Percentiles rank a stretch among this genome's conserved stretches.
Evolutionary conservation across 2,329 filamentous ascomycete species (phyloP).

Genomic region (Fusarium longipes): DNA sequence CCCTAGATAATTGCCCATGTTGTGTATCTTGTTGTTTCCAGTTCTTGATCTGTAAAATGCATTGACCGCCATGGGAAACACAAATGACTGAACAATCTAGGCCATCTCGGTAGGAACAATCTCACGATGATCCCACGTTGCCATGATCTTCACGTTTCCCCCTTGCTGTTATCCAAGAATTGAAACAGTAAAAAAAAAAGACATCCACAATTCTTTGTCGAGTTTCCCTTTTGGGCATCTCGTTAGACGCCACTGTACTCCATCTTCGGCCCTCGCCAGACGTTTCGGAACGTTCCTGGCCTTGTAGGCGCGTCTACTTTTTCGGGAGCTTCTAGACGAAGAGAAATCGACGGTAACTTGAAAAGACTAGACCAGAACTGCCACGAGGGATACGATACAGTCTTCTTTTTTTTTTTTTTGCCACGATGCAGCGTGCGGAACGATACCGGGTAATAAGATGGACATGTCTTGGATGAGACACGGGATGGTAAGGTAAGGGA

Average conservation of each 20-base stretch:
- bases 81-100: slow-evolving; percentile 1
- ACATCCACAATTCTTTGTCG: neutral
- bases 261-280: slow-evolving; percentile 27
- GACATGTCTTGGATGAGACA: neutral
- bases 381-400: neutral
- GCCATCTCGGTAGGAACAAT: neutral
- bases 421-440: slow-evolving; percentile 18
- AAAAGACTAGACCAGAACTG: neutral
- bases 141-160: neutral
- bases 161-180: neutral
- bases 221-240: neutral
- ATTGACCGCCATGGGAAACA: neutral
- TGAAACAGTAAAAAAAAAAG: neutral
- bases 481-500: neutral
- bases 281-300: slow-evolving; percentile 3
- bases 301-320: slow-evolving; percentile 11
- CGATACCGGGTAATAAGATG: slow-evolving; percentile 10
- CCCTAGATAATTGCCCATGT: neutral
- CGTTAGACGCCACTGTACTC: slow-evolving; percentile 3
- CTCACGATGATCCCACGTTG: slow-evolving; percentile 1
- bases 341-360: neutral
- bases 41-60: neutral
- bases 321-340: neutral
- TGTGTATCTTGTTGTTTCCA: slow-evolving; percentile 5
- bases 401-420: too few species aligned